Percentiles rank a stretch among this genome's conserved stretches.
phyloP scores from a whole-genome alignment of 225 moss, liverwort and hornwort species.

The Climacium dendroides region DNA sequence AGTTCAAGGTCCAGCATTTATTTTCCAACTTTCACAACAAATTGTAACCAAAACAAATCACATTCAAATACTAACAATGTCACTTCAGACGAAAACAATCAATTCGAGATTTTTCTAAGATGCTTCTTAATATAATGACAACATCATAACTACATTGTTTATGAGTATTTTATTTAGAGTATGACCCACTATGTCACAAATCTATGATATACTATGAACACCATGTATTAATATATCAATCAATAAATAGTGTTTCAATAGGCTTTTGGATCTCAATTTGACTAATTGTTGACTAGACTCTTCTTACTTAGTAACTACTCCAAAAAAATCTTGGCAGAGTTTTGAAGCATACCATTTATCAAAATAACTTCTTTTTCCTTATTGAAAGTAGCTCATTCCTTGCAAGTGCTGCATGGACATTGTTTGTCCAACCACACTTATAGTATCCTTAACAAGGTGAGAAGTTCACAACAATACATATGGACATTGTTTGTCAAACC shows the following conservation, averaged over 20 bases:
- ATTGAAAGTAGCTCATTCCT: background rate
- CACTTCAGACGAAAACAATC: background rate
- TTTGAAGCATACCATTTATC: background rate
- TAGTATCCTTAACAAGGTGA: background rate
- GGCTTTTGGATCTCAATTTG: background rate
- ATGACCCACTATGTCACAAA: no score
- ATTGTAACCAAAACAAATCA: background rate
- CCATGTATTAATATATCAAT: background rate
- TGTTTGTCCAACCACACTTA: background rate
- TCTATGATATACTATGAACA: background rate
- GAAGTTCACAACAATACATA: background rate
- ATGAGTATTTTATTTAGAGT: background rate
- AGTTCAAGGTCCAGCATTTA: no score
- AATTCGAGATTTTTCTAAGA: background rate
- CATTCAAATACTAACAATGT: background rate
- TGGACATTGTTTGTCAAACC: no score
- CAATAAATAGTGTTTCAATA: background rate
- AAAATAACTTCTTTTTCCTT: background rate
- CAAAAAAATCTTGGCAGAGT: rapidly evolving
- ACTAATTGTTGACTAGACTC: background rate
- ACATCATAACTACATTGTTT: background rate
- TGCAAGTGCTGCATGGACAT: background rate
- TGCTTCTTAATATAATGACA: rapidly evolving
- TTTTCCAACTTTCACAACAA: background rate
- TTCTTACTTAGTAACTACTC: no score